These are phyloP conservation scores for Fusarium sp. DNA, from an alignment of 2,329 filamentous ascomycete species.

Conservation along the genomic window DNA sequence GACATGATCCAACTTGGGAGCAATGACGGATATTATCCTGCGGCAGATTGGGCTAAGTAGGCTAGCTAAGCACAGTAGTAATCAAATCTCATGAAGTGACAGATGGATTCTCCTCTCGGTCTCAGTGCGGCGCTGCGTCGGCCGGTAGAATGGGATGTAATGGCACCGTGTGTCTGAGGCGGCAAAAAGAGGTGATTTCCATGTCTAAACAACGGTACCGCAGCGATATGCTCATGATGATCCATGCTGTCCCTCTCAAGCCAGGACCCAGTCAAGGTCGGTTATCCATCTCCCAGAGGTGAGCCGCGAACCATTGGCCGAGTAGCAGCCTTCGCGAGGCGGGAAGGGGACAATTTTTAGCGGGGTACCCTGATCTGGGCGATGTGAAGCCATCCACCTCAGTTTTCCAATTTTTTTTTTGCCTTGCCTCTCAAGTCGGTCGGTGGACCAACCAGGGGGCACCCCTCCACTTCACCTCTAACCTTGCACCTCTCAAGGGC, in stretches of 20 bases:
- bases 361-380: slow-evolving; percentile 36
- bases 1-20: slow-evolving; percentile 1
- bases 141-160: slow-evolving; percentile 14
- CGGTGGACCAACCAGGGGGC: slow-evolving; percentile 7
- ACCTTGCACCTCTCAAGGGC: slow-evolving; percentile 12
- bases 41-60: background rate
- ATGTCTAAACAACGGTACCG: slow-evolving; percentile 12
- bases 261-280: slow-evolving; percentile 3
- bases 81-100: background rate
- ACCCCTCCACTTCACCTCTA: slow-evolving; percentile 20
- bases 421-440: background rate
- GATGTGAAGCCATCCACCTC: slow-evolving; percentile 13
- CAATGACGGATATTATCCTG: background rate
- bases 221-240: slow-evolving; percentile 9
- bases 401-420: background rate
- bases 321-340: slow-evolving; percentile 1
- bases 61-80: background rate
- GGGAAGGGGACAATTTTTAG: slow-evolving; percentile 30
- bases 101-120: slow-evolving; percentile 21
- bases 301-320: slow-evolving; percentile 28
- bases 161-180: slow-evolving; percentile 21
- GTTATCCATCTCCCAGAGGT: slow-evolving; percentile 17
- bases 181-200: slow-evolving; percentile 21
- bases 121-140: slow-evolving; percentile 37
- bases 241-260: slow-evolving; percentile 7